phyloP scores from a whole-genome alignment of 306 rosid species.

The Leucaena leucocephala region DNA sequence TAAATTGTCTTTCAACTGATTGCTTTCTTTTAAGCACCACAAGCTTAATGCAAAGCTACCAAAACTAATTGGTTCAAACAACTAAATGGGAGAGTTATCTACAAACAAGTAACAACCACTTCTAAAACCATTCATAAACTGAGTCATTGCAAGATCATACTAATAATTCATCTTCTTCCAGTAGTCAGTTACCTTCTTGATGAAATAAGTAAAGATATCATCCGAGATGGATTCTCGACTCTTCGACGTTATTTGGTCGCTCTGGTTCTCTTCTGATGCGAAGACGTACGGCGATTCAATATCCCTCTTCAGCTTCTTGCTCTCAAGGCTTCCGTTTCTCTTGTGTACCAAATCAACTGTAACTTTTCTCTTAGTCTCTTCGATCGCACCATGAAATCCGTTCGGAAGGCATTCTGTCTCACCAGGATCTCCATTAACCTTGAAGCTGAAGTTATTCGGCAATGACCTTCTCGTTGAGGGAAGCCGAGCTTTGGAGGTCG shows the following conservation, averaged over 20 bases:
- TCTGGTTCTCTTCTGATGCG: constrained; percentile 35
- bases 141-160: constrained; percentile 10
- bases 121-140: constrained; percentile 11
- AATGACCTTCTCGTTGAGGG: constrained; percentile 81
- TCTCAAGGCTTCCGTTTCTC: constrained; percentile 52
- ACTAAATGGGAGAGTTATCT: not conserved
- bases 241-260: constrained; percentile 12
- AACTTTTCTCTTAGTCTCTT: constrained; percentile 63
- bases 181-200: constrained; percentile 61
- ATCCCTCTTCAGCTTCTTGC: constrained; percentile 63
- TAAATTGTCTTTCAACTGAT: constrained; percentile 24
- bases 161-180: not conserved
- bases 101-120: constrained; percentile 9
- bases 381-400: constrained; percentile 39
- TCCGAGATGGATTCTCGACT: constrained; percentile 34
- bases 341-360: constrained; percentile 39
- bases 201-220: constrained; percentile 67
- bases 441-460: constrained; percentile 70
- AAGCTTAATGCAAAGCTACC: not conserved
- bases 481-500: constrained; percentile 72
- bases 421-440: constrained; percentile 34
- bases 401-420: constrained; percentile 42
- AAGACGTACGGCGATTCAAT: constrained; percentile 66
- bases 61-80: constrained; percentile 16
- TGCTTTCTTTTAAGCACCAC: constrained; percentile 23